A percentile compares a stretch with the other conserved stretches of the same genome.
phyloP scores from a whole-genome alignment of 1,139 yeast species.

The Debaryomyces coudertii region DNA sequence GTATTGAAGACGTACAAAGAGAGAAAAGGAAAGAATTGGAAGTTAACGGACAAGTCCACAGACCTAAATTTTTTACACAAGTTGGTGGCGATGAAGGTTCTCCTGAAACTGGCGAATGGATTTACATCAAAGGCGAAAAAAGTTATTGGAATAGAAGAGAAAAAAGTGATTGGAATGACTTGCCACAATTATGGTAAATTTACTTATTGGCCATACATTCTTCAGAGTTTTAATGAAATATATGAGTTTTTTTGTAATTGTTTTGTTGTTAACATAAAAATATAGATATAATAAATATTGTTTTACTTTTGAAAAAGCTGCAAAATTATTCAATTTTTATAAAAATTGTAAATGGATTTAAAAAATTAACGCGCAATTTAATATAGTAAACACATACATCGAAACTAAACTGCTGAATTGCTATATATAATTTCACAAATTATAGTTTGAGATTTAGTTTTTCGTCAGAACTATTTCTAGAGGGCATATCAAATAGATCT shows the following conservation, averaged over 20 bases:
- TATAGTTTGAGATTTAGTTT: slow-evolving; percentile 37
- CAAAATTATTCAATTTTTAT: background rate
- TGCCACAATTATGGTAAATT: slow-evolving; percentile 54
- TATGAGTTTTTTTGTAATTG: background rate
- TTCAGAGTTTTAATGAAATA: background rate
- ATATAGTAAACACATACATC: too few relatives aligned
- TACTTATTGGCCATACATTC: background rate
- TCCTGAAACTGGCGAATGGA: slow-evolving; percentile 59
- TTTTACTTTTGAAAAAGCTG: background rate
- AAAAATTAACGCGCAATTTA: too few relatives aligned
- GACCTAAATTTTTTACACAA: slow-evolving; percentile 67
- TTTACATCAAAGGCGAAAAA: slow-evolving; percentile 57
- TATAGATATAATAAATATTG: too few relatives aligned
- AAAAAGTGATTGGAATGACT: slow-evolving; percentile 59
- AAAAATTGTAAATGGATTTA: background rate
- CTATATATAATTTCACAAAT: background rate
- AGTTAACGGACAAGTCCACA: slow-evolving; percentile 44
- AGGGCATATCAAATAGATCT: slow-evolving; percentile 25
- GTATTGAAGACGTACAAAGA: slow-evolving; percentile 81
- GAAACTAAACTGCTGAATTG: background rate
- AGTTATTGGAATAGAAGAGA: slow-evolving; percentile 84
- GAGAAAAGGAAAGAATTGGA: slow-evolving; percentile 66
- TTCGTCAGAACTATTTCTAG: slow-evolving; percentile 41
- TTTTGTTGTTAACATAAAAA: too few relatives aligned
- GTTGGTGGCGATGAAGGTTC: slow-evolving; percentile 30